A percentile compares a stretch with the other conserved stretches of the same genome.
Evolutionary conservation across 768 basidiomycete species (phyloP).

Genomic region (Gautieria morchelliformis): DNA sequence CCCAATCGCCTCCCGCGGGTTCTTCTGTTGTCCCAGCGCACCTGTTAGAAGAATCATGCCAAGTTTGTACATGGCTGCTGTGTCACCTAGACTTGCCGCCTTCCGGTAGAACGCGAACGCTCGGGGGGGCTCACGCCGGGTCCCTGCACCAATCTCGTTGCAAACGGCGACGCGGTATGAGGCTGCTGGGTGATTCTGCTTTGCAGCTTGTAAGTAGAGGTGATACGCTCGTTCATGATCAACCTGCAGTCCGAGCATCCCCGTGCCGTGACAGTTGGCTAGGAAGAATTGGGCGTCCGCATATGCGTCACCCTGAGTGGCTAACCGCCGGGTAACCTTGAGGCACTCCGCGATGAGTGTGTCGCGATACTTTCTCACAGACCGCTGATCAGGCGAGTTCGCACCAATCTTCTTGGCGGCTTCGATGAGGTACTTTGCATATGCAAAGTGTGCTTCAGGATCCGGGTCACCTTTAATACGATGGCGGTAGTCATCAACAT

Average conservation of each 20-base stretch:
- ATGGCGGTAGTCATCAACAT: constrained; percentile 95
- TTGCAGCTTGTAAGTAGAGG: constrained; percentile 91
- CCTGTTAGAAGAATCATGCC: constrained; percentile 94
- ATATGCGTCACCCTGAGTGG: constrained; percentile 85
- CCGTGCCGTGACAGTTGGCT: constrained; percentile 94
- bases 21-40: constrained; percentile 68
- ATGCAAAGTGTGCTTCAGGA: constrained; percentile 94
- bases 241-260: constrained; percentile 88
- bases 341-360: constrained; percentile 77
- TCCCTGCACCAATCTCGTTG: constrained; percentile 97
- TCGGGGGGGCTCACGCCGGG: constrained; percentile 74
- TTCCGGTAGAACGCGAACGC: constrained; percentile 96
- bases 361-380: constrained; percentile 87
- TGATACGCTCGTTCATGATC: constrained; percentile 98
- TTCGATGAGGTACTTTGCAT: constrained; percentile 98
- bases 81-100: constrained; percentile 91
- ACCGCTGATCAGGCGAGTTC: constrained; percentile 64
- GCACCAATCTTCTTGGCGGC: constrained; percentile 87
- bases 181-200: constrained; percentile 92
- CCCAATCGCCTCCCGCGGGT: constrained; percentile 83
- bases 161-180: constrained; percentile 97
- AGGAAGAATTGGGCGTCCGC: constrained; percentile 98
- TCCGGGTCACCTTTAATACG: constrained; percentile 97
- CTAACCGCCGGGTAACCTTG: constrained; percentile 86
- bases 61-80: constrained; percentile 99